Conservation (phyloP, 2,329 filamentous ascomycete species). For the Phialemonium atrogriseum region DNA sequence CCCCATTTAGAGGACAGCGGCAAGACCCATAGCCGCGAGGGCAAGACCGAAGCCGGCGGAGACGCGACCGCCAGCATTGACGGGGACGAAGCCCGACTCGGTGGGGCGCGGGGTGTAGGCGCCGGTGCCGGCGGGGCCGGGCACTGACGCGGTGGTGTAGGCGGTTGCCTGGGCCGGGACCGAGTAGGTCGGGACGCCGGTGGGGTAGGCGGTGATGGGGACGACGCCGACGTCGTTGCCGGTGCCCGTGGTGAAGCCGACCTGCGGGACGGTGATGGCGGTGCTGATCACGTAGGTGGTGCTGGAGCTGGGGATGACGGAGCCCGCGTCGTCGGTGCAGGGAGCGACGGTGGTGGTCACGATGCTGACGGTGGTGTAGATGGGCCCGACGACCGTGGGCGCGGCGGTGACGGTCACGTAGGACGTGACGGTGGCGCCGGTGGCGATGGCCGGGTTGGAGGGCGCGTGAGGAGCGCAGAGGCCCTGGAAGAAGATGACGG, state of each 20-base stretch:
- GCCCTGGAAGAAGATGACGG: constrained; percentile 79
- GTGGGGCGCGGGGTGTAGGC: constrained; percentile 26
- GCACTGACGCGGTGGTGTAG: constrained; percentile 16
- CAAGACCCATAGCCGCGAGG: constrained; percentile 33
- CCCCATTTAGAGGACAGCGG: constrained; percentile 36
- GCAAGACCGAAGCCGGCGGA: constrained; percentile 36
- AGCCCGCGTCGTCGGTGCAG: constrained; percentile 36
- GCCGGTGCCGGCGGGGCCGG: constrained; percentile 28
- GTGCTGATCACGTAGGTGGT: constrained; percentile 37
- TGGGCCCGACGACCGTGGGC: constrained; percentile 26
- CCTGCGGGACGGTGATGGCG: constrained; percentile 43
- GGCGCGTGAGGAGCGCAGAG: constrained; percentile 73
- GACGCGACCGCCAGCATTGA: constrained; percentile 23
- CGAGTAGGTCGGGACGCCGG: constrained; percentile 13
- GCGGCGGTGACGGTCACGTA: constrained; percentile 46
- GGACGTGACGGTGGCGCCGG: constrained; percentile 55
- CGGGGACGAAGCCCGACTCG: constrained; percentile 21
- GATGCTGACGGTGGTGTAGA: constrained; percentile 38
- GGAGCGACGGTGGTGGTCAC: constrained; percentile 43
- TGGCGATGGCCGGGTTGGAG: constrained; percentile 79
- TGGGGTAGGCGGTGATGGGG: constrained; percentile 21
- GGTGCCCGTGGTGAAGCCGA: constrained; percentile 35
- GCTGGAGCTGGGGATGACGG: constrained; percentile 40
- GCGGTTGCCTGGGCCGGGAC: constrained; percentile 14
- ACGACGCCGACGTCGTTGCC: constrained; percentile 29